Base-by-base conservation (phyloP, 345 rosid genomes). In the Hibiscus tridactylites region DNA sequence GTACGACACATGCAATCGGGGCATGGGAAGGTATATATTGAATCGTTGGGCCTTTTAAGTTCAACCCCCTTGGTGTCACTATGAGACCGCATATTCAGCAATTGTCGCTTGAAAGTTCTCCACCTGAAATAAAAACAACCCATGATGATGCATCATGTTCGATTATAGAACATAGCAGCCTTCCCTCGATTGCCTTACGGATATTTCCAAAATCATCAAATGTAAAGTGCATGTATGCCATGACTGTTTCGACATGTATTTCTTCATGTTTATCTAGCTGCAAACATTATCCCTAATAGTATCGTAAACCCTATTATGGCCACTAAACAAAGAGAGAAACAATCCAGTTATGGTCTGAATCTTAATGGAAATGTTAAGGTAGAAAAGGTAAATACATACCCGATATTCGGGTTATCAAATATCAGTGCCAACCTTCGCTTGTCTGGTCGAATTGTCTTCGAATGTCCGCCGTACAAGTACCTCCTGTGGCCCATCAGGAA, bases 401-500 rank as follows among this genome's bases (percentile, higher is more conserved):
- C 99, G 61, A 87, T 78, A 65, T 84, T 88, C 50, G 90, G 98
- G 87, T 96, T 91, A 77, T 91, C 99, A 52, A 96, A 86, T 72
- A 96, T 88, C 83, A 91, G 70, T 29, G 98, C 98, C 78, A 96
- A 74, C 84, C 93, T 96, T 73, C 98, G 87, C 83, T 96, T 96
- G 88, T 96, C 99, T 8, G 99, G 99, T 82, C 87, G 83, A 72
- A 96, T 85, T 71, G 97, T 92, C 85, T 96, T 92, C 10, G 99
- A 86, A 73, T 96, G 99, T 74, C 99, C 99, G 33, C 98, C 91
- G 57, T 78, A 89, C 87, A 88, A 56, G 81, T 82, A 91, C 79
- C 99, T 87, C 77, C 99, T 78, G 76, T 92, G 99, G 72, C 99
- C 99, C 89, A 91, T 88, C 80, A 96, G 88, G 78, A 96, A 89